Evolutionary conservation across 768 basidiomycete species (phyloP).

Genomic region (Boletus eberwhitei): DNA sequence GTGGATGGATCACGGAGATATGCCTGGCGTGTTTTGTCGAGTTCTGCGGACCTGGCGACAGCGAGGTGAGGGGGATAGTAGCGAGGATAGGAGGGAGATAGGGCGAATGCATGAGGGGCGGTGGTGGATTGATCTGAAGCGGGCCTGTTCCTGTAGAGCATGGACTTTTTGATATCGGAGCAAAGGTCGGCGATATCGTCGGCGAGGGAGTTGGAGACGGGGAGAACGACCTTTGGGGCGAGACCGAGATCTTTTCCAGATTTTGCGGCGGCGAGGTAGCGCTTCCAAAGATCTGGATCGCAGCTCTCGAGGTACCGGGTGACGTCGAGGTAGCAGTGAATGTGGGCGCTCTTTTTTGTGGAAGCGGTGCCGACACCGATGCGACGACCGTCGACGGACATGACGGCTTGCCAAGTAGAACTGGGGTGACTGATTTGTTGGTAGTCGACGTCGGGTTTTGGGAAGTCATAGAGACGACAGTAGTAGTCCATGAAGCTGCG

Average conservation of each 20-base stretch:
- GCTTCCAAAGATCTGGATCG: slow-evolving; percentile 76
- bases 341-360: slow-evolving; percentile 69
- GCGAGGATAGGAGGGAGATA: slow-evolving; percentile 22
- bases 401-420: slow-evolving; percentile 63
- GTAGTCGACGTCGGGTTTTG: slow-evolving; percentile 67
- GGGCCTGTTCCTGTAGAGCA: slow-evolving; percentile 66
- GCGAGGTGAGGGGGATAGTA: slow-evolving; percentile 31
- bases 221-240: slow-evolving; percentile 66
- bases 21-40: slow-evolving; percentile 49
- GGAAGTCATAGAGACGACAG: slow-evolving; percentile 73
- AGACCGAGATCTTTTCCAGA: slow-evolving; percentile 67
- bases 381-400: slow-evolving; percentile 71
- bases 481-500: slow-evolving; percentile 95
- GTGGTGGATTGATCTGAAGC: slow-evolving; percentile 19
- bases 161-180: slow-evolving; percentile 58
- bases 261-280: slow-evolving; percentile 58
- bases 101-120: not conserved
- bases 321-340: slow-evolving; percentile 83
- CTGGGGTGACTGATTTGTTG: slow-evolving; percentile 24
- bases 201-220: slow-evolving; percentile 59
- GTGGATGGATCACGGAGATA: slow-evolving; percentile 62
- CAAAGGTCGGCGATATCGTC: slow-evolving; percentile 71
- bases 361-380: slow-evolving; percentile 76
- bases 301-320: slow-evolving; percentile 82
- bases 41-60: slow-evolving; percentile 53